phyloP scores from a whole-genome alignment of 305 asterid genomes.

The Fraxinus floribunda region DNA sequence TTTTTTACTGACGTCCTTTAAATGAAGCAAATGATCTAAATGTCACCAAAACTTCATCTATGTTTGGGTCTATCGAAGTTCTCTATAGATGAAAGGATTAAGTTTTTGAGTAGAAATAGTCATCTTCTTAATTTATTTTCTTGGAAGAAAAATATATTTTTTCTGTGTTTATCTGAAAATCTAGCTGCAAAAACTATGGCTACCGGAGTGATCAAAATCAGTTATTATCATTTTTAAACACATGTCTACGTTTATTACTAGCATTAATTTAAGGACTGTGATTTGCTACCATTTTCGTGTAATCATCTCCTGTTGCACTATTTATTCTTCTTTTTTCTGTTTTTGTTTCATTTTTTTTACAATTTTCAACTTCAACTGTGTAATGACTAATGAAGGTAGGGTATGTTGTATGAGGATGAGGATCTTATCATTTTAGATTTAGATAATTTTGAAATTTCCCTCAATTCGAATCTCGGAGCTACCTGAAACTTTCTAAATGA shows the following conservation, averaged over 20 bases:
- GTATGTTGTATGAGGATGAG: neutral
- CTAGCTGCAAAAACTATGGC: neutral
- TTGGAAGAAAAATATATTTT: neutral
- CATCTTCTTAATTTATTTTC: neutral
- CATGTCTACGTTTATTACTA: neutral
- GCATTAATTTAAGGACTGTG: neutral
- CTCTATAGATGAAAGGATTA: neutral
- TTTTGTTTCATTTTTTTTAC: neutral
- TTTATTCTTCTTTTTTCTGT: neutral
- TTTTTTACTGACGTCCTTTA: slow-evolving; percentile 10
- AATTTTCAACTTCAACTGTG: neutral
- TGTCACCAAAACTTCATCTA: neutral
- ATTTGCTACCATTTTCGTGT: neutral
- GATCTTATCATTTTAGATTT: neutral
- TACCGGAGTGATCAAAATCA: neutral
- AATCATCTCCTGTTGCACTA: neutral
- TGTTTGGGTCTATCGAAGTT: neutral
- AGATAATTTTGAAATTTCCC: neutral
- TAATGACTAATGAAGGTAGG: neutral
- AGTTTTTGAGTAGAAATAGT: slow-evolving; percentile 6
- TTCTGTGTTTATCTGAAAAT: neutral
- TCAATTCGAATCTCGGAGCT: neutral
- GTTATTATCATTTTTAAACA: neutral
- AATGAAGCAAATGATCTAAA: neutral
- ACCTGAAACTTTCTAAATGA: neutral